phyloP scores from a whole-genome alignment of 2,329 filamentous ascomycete species.

The Calonectria honghensis region DNA sequence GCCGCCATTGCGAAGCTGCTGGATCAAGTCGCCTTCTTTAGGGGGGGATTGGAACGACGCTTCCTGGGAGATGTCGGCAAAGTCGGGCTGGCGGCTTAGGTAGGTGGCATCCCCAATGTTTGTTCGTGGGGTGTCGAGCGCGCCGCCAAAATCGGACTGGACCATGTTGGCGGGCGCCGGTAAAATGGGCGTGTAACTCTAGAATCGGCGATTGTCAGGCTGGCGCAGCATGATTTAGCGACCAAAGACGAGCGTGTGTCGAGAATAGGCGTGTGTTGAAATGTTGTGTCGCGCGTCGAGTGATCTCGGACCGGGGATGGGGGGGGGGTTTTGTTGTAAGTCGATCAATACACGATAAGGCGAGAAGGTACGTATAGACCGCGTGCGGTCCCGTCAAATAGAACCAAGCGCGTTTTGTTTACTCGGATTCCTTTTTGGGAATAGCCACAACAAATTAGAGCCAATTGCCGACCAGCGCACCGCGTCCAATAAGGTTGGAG shows the following conservation, averaged over 20 bases:
- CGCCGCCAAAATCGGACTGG: conserved; percentile 76
- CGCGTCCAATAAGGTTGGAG: conserved; percentile 32
- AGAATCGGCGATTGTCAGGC: conserved; percentile 46
- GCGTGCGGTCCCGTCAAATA: conserved; percentile 47
- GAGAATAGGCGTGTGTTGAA: conserved; percentile 15
- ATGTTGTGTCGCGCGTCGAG: conserved; percentile 34
- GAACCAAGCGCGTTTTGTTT: conserved; percentile 63
- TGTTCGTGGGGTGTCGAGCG: conserved; percentile 90
- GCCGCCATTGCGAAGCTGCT: conserved; percentile 82
- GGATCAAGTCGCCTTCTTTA: conserved; percentile 81
- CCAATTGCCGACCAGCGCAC: conserved; percentile 40
- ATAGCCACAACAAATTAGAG: conserved; percentile 55
- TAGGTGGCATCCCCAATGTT: conserved; percentile 90
- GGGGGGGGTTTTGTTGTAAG: conserved; percentile 47
- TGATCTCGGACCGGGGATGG: conserved; percentile 28
- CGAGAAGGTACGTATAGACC: conserved; percentile 41
- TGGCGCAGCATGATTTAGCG: conserved; percentile 49
- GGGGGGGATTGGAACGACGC: conserved; percentile 89
- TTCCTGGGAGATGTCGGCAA: conserved; percentile 88
- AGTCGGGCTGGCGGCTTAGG: conserved; percentile 80
- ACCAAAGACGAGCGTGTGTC: conserved; percentile 23
- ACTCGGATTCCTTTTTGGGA: conserved; percentile 61
- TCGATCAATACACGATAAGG: conserved; percentile 48
- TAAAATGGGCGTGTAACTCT: conserved; percentile 41
- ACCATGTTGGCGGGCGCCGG: conserved; percentile 70